These are phyloP conservation scores for Termitomyces sp. DNA, from an alignment of 768 basidiomycete species.

Conservation along the genomic window DNA sequence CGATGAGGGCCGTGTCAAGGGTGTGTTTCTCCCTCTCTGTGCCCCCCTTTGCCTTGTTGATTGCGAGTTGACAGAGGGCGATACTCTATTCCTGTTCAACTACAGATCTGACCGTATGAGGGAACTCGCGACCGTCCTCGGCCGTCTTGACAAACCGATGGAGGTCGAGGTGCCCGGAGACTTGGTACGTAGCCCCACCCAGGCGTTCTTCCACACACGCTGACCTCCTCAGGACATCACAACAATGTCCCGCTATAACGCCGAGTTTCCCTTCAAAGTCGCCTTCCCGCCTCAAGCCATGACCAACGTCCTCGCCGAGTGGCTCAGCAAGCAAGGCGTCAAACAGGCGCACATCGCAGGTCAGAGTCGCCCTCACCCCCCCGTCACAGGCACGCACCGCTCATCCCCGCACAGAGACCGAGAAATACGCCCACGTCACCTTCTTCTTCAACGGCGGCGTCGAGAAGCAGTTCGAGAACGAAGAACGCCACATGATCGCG, in stretches of 20 bases:
- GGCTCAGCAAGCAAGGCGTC: conserved; percentile 71
- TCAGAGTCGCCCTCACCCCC: no score
- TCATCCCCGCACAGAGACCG: conserved; percentile 57
- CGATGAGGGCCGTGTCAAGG: conserved; percentile 73
- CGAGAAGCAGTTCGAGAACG: conserved; percentile 83
- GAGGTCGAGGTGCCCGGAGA: conserved; percentile 78
- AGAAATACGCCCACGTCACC: conserved; percentile 96
- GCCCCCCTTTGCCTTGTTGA: background rate
- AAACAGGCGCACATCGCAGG: conserved; percentile 89
- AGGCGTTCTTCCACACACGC: no score
- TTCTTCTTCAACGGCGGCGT: conserved; percentile 99
- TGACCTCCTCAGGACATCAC: conserved; percentile 68
- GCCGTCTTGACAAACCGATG: conserved; percentile 77
- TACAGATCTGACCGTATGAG: conserved; percentile 97
- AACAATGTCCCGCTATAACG: conserved; percentile 92
- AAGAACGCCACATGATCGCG: conserved; percentile 83
- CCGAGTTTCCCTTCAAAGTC: conserved; percentile 82
- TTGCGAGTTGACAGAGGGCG: conserved; percentile 49
- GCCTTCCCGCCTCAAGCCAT: conserved; percentile 94
- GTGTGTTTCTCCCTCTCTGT: conserved; percentile 32
- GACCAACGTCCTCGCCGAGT: conserved; percentile 94
- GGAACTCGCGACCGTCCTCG: conserved; percentile 80
- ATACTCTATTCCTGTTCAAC: conserved; percentile 96
- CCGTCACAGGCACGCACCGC: no score
- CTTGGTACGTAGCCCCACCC: conserved; percentile 44